Conservation (phyloP, 139 green algal species). For the Chlorella sp. region DNA sequence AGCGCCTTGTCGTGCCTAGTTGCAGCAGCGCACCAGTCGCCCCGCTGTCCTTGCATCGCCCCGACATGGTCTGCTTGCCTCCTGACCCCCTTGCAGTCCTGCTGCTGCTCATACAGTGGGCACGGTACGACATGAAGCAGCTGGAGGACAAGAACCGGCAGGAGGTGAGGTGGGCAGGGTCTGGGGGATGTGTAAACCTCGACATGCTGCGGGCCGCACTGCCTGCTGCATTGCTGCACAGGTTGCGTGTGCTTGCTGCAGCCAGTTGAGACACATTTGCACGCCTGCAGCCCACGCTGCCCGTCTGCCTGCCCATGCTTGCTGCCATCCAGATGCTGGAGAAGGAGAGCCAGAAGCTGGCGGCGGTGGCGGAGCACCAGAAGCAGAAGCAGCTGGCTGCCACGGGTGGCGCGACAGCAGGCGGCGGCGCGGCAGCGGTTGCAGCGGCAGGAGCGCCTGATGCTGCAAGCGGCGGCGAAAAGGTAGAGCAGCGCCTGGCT, state of each 20-base stretch:
- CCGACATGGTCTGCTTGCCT: background rate
- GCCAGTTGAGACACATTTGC: too few species aligned
- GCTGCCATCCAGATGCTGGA: background rate
- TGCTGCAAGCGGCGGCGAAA: background rate
- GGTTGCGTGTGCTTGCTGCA: background rate
- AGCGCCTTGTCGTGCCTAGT: background rate
- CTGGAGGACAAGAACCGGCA: background rate
- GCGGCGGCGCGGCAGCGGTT: background rate
- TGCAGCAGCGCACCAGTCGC: background rate
- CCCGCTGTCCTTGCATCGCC: background rate
- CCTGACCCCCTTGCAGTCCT: constrained; percentile 24
- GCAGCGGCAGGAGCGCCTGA: background rate
- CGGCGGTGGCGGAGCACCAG: background rate
- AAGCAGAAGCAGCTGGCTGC: background rate
- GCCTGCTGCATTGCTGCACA: background rate
- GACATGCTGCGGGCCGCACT: too few species aligned
- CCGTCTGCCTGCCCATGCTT: background rate
- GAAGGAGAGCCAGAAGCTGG: constrained; percentile 10
- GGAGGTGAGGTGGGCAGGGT: background rate
- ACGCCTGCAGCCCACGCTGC: too few species aligned
- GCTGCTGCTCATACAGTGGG: constrained; percentile 37
- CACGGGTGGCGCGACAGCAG: background rate
- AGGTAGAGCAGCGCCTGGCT: background rate
- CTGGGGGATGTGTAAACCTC: background rate
- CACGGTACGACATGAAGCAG: constrained; percentile 39